Conservation (phyloP, 225 moss, liverwort and hornwort genomes). For the Bryum argenteum region DNA sequence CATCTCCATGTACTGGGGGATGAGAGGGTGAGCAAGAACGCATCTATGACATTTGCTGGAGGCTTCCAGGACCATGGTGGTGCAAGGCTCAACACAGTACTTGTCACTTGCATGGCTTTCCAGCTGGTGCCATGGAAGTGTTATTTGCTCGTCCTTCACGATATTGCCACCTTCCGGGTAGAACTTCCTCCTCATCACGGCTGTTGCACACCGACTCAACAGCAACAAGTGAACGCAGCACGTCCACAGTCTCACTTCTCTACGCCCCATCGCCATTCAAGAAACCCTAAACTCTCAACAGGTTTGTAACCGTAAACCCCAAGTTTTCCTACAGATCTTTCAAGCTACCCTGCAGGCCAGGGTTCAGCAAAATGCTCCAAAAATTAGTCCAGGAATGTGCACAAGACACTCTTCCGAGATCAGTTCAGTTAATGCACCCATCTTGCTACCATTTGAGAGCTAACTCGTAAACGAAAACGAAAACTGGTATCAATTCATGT, state of each 20-base stretch:
- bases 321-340: neutral
- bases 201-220: conserved; percentile 37
- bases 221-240: conserved; percentile 25
- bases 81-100: conserved; percentile 57
- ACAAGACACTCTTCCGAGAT: neutral
- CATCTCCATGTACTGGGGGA: conserved; percentile 63
- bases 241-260: conserved; percentile 8
- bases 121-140: neutral
- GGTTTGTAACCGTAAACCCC: too few relatives aligned
- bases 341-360: neutral
- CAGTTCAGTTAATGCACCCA: neutral
- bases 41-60: conserved; percentile 45
- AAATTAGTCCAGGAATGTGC: neutral
- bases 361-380: conserved; percentile 19
- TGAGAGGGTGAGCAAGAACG: conserved; percentile 49
- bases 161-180: conserved; percentile 20
- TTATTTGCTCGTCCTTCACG: neutral
- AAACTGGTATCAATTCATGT: neutral
- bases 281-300: neutral
- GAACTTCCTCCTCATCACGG: conserved; percentile 45
- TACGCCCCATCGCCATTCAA: conserved; percentile 28
- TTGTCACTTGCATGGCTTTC: conserved; percentile 37
- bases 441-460: neutral
- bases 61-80: conserved; percentile 48
- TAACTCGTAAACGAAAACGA: too few relatives aligned